Evolutionary conservation across 164 flowering plant species (phyloP).

Genomic region (Sedum album): DNA sequence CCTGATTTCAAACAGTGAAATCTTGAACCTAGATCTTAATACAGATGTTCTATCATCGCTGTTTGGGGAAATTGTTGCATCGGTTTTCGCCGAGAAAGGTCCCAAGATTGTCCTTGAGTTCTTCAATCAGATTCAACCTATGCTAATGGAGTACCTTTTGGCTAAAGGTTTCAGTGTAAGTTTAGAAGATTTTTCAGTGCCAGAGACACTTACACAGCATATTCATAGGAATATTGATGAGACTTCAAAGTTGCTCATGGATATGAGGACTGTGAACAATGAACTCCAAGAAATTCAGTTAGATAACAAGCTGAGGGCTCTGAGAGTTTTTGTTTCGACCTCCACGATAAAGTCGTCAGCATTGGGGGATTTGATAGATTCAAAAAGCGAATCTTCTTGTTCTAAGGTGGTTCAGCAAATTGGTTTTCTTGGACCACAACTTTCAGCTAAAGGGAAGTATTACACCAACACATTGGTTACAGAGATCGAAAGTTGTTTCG

Average conservation of each 20-base stretch:
- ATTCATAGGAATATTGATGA: constrained; percentile 27
- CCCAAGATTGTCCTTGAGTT: constrained; percentile 53
- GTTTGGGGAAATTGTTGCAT: constrained; percentile 46
- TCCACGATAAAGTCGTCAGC: constrained; percentile 43
- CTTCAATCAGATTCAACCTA: constrained; percentile 65
- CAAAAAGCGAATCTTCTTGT: constrained; percentile 63
- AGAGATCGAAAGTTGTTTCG: constrained; percentile 39
- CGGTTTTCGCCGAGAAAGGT: constrained; percentile 53
- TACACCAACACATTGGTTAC: constrained; percentile 57
- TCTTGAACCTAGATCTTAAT: constrained; percentile 36
- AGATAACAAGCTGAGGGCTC: constrained; percentile 30
- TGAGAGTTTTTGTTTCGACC: constrained; percentile 30
- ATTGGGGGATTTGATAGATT: constrained; percentile 57
- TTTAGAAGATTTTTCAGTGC: constrained; percentile 53
- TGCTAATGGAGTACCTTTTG: constrained; percentile 69
- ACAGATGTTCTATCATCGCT: constrained; percentile 34
- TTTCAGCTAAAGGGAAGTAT: constrained; percentile 57
- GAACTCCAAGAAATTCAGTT: constrained; percentile 54
- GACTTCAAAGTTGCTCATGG: constrained; percentile 32
- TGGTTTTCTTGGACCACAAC: constrained; percentile 75
- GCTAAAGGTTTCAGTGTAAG: constrained; percentile 60
- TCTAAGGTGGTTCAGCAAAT: constrained; percentile 67
- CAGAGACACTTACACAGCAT: constrained; percentile 15
- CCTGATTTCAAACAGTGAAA: constrained; percentile 38
- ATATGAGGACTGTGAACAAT: constrained; percentile 38